phyloP scores from a whole-genome alignment of 495 filamentous ascomycete species.

The Podospora didyma region DNA sequence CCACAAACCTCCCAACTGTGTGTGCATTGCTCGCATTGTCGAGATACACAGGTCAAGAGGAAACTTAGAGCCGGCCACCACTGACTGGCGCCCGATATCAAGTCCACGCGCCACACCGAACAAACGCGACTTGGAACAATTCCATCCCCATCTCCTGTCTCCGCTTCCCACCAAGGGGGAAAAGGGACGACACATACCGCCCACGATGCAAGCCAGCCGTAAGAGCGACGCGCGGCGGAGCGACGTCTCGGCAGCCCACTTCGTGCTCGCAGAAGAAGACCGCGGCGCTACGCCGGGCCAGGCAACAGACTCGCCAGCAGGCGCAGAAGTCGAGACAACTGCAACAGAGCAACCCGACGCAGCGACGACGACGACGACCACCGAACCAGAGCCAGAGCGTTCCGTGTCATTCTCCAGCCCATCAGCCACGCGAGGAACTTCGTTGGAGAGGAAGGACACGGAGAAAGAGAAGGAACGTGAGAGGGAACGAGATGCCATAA shows the following conservation, averaged over 20 bases:
- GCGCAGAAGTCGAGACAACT: conserved; percentile 12
- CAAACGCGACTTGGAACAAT: no score
- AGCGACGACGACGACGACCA: conserved; percentile 4
- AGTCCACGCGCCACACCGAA: no score
- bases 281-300: conserved; percentile 11
- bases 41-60: no score
- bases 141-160: not conserved
- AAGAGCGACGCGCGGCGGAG: conserved; percentile 36
- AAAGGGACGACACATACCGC: no score
- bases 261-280: conserved; percentile 35
- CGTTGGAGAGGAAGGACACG: conserved; percentile 10
- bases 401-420: no score
- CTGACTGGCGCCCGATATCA: no score
- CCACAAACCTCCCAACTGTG: not conserved
- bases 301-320: conserved; percentile 11
- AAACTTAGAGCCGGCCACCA: no score
- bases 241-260: conserved; percentile 41
- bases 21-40: not conserved
- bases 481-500: conserved; percentile 29
- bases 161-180: no score
- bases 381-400: conserved; percentile 8
- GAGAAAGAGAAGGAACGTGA: conserved; percentile 23
- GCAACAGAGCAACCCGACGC: conserved; percentile 4
- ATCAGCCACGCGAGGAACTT: no score
- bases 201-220: conserved; percentile 33